These are phyloP conservation scores for Xylaria multiplex DNA, from an alignment of 2,329 filamentous ascomycete genomes.

Conservation along the genomic window DNA sequence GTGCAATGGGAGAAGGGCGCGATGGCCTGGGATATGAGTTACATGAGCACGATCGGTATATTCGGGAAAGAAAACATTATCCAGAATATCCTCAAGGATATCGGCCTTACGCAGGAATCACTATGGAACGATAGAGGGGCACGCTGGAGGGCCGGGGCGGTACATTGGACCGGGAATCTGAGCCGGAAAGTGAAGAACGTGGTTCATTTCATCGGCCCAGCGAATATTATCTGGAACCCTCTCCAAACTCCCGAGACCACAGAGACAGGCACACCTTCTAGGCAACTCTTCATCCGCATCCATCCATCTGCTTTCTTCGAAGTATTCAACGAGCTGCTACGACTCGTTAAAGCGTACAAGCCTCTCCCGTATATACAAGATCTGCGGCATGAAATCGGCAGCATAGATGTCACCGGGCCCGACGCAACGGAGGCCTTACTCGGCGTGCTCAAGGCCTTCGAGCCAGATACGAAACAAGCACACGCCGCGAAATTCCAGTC, in stretches of 20 bases:
- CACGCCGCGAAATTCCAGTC: slow-evolving; percentile 62
- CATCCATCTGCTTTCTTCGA: slow-evolving; percentile 84
- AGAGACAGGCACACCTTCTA: slow-evolving; percentile 40
- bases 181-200: slow-evolving; percentile 64
- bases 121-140: slow-evolving; percentile 71
- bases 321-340: slow-evolving; percentile 71
- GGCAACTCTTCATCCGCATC: slow-evolving; percentile 73
- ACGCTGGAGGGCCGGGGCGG: slow-evolving; percentile 72
- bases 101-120: slow-evolving; percentile 70
- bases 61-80: slow-evolving; percentile 74
- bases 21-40: slow-evolving; percentile 93
- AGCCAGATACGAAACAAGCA: slow-evolving; percentile 48
- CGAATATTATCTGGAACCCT: slow-evolving; percentile 79
- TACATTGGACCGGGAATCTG: slow-evolving; percentile 61
- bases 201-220: slow-evolving; percentile 73
- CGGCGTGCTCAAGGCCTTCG: slow-evolving; percentile 69
- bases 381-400: slow-evolving; percentile 73
- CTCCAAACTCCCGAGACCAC: slow-evolving; percentile 41
- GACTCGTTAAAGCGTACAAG: slow-evolving; percentile 67
- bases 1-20: slow-evolving; percentile 79
- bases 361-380: slow-evolving; percentile 73
- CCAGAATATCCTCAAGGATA: slow-evolving; percentile 69
- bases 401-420: slow-evolving; percentile 69
- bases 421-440: slow-evolving; percentile 82
- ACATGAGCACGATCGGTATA: slow-evolving; percentile 85